phyloP scores from a whole-genome alignment of 2,329 filamentous ascomycete genomes.

The Colletotrichum cuscutae region DNA sequence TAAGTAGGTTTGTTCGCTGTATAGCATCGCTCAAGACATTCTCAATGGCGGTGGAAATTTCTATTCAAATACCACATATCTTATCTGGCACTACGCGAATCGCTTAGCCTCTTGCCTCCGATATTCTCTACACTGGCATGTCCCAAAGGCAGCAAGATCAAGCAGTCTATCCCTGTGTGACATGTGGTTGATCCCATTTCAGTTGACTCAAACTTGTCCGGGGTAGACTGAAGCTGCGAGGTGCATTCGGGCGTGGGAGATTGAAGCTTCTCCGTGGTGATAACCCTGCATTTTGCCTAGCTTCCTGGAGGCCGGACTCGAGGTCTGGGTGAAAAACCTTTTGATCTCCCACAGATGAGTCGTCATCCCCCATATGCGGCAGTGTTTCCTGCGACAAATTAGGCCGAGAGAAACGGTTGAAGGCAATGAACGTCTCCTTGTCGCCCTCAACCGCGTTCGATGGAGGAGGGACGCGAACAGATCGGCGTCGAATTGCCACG shows the following conservation, averaged over 20 bases:
- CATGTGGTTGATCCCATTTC: slow-evolving; percentile 11
- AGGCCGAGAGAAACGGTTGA: slow-evolving; percentile 59
- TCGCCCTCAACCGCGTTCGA: slow-evolving; percentile 52
- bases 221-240: slow-evolving; percentile 11
- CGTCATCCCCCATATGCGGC: background rate
- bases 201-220: slow-evolving; percentile 9
- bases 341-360: slow-evolving; percentile 8
- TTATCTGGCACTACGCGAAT: background rate
- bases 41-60: too few species aligned
- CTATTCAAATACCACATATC: too few species aligned
- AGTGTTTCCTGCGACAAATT: slow-evolving; percentile 20
- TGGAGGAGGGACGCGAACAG: slow-evolving; percentile 48
- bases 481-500: slow-evolving; percentile 49
- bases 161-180: background rate
- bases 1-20: too few species aligned
- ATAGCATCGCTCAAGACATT: too few species aligned
- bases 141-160: background rate
- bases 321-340: slow-evolving; percentile 18
- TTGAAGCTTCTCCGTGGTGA: slow-evolving; percentile 17
- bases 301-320: slow-evolving; percentile 10
- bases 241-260: background rate
- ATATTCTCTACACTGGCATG: background rate
- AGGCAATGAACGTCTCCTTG: slow-evolving; percentile 52
- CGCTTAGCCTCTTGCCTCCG: background rate
- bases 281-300: background rate